Conservation (phyloP, 164 flowering plant genomes). For the Umbellularia californica region DNA sequence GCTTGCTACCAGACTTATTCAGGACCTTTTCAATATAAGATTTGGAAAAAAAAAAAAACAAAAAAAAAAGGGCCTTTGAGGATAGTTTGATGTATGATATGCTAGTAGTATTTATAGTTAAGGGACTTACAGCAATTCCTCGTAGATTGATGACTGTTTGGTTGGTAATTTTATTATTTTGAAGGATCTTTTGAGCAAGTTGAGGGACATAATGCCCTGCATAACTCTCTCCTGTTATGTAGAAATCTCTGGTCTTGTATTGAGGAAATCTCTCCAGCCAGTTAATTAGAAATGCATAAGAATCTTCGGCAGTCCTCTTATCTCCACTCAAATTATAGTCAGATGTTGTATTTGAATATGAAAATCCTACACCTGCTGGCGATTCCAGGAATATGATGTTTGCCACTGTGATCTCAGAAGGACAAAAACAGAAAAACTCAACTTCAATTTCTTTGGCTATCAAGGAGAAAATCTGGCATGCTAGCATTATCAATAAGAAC, state of each 20-base stretch:
- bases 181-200: conserved; percentile 30
- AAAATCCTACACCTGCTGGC: conserved; percentile 45
- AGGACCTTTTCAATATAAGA: no score
- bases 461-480: no score
- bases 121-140: conserved; percentile 31
- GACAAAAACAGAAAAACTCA: background rate
- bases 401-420: conserved; percentile 24
- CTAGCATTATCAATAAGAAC: no score
- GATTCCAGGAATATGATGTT: conserved; percentile 41
- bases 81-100: background rate
- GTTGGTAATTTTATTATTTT: conserved; percentile 19
- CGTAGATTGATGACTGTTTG: conserved; percentile 27
- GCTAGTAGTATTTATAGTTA: background rate
- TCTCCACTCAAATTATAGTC: conserved; percentile 34
- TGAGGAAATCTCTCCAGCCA: conserved; percentile 44
- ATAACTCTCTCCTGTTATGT: conserved; percentile 46
- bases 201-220: conserved; percentile 48
- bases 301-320: conserved; percentile 31
- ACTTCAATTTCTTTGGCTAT: background rate
- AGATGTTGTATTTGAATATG: conserved; percentile 35
- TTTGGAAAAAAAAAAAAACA: no score
- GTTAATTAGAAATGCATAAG: conserved; percentile 31
- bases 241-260: conserved; percentile 38
- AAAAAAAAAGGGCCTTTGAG: no score
- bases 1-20: no score